Base-by-base conservation (phyloP, 2,329 filamentous ascomycete genomes). In the Aspergillus ochraceus region DNA sequence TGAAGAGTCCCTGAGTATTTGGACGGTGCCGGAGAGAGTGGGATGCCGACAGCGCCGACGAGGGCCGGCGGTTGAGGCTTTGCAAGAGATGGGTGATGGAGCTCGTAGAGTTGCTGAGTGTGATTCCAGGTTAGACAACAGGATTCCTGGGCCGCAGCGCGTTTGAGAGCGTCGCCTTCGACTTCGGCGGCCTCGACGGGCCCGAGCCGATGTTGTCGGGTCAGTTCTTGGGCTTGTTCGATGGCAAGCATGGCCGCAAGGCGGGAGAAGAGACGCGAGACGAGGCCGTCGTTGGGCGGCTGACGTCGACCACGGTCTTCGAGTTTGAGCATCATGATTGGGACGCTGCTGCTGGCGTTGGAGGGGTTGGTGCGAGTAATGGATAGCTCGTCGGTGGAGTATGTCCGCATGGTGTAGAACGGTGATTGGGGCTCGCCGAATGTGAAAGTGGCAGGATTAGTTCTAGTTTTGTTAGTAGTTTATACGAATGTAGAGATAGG, bases 221-320 rank as follows among this genome's bases (percentile, higher is more conserved):
- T 73, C 30, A 80, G 63, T 14, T 76, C 74, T 12, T 70, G 69
- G 12, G 78, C 76, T 55, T 81, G 76, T 46, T 82, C 79, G 30
- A 81, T 77, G 8, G 80, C 80, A 20, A 81, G 70, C 68, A 82
- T 79, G 50, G 78, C 80, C 14, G 80, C 80, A 19, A 82, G 68
- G 52, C 79, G 77, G n/a, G 80, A 80, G 62, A 81, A 81, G 49
- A 82, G 72, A 26, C 76, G 71, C 0, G 79, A 73, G 1, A 81
- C 71, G 10, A 81, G 73, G 4, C 77, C 78, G 57, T 80, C 78
- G 39, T 77, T 70, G 29, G 77, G 73, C 39, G 73, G 69, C 12
- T 74, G 70, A 17, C 76, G 74, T 17, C 78, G 74, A 24, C 65
- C 61, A 17, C 71, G 67, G 2, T 75, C 69, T 57, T 79, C 76